Evolutionary conservation across 768 basidiomycete species (phyloP), one percentile per base, ranked within the genome.

Genomic region (Pholiota conissans): DNA sequence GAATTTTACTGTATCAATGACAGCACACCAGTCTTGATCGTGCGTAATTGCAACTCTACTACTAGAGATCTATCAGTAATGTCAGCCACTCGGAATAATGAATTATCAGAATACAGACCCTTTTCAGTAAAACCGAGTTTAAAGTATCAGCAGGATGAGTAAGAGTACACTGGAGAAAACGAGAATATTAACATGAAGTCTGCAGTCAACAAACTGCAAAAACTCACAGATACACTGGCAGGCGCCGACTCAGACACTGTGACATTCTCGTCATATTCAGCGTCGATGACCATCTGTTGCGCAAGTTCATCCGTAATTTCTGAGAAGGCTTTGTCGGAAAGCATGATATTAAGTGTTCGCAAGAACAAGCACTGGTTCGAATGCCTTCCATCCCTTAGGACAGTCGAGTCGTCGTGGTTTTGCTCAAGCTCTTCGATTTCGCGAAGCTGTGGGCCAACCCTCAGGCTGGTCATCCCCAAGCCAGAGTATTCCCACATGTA

Each of bases 401-500:
- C 49, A 8, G 46, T 40, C 32, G 29, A 14, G 3, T 32, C 39
- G 14, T 54, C 49, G n/a, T n/a, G n/a, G 2, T 28, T 11, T 11
- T 35, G 29, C 18, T 49, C 11, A 3, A 63, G 40, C 20, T 29
- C 51, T 6, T 45, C 39, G 4, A 52, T 48, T 27, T 63, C 62
- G 2, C 45, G 27, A 0, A 39, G 11, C 30, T 50, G 51, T 3
- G 63, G 63, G 3, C 63, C 62, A 6, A 45, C 47, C 29, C 57
- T 56, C 2, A n/a, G n/a, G n/a, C n/a, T n/a, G n/a, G 56, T 57
- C 11, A 61, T 60, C 1, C 57, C 63, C 26, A 42, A 47, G 10
- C 63, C 63, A 9, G 63, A 56, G 27, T 57, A 57, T 14, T 63
- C 63, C 63, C 63, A 63, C 16, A 47, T 46, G 29, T 58, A 61